A percentile compares a stretch with the other conserved stretches of the same genome.
Evolutionary conservation across 768 basidiomycete species (phyloP).

Genomic region (Tricholoma terreum): DNA sequence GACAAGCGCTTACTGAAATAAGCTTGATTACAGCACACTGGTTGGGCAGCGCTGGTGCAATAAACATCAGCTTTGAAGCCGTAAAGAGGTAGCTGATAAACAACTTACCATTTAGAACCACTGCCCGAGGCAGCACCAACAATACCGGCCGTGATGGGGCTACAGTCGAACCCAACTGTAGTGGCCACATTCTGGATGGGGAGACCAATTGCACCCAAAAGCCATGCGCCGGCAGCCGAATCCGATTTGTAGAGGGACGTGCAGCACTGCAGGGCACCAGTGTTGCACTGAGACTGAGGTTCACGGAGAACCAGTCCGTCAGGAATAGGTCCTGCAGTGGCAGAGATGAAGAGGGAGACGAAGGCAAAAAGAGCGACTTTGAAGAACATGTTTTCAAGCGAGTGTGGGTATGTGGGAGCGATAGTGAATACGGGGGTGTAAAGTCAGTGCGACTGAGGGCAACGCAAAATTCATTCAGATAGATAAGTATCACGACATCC

Average conservation of each 20-base stretch:
- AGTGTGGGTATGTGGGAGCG: background rate
- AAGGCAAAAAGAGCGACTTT: background rate
- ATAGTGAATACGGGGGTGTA: no score
- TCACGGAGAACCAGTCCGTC: background rate
- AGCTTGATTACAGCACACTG: background rate
- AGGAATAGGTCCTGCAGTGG: background rate
- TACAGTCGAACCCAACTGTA: background rate
- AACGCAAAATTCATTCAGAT: no score
- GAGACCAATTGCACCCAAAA: background rate
- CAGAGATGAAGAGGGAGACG: background rate
- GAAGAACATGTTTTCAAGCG: slow-evolving; percentile 1
- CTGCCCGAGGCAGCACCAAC: background rate
- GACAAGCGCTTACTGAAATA: background rate
- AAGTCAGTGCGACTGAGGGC: no score
- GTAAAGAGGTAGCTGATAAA: background rate
- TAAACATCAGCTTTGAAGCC: background rate
- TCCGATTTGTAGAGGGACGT: background rate
- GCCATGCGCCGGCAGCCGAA: background rate
- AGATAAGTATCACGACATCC: no score
- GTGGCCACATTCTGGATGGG: background rate
- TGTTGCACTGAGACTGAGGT: background rate
- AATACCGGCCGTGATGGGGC: background rate
- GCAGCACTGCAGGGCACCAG: background rate
- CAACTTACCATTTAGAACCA: background rate
- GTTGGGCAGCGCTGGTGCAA: background rate